Conservation (phyloP, 768 basidiomycete genomes). For the Auriscalpium orientale region DNA sequence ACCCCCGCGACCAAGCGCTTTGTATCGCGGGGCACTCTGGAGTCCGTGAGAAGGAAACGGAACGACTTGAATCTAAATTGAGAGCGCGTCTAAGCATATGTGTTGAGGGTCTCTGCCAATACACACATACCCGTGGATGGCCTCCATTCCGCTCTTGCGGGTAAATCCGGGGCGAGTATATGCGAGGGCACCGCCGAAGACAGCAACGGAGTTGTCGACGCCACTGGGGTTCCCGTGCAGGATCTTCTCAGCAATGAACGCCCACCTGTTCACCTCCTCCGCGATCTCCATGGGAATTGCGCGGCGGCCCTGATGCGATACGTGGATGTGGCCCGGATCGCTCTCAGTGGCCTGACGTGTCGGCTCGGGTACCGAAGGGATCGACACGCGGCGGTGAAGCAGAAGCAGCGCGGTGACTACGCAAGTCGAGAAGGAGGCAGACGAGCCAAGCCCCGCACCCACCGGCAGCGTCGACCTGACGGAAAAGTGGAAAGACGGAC, state of each 20-base stretch:
- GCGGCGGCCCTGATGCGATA: constrained; percentile 58
- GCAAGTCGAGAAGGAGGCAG: constrained; percentile 91
- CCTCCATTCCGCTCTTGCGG: constrained; percentile 75
- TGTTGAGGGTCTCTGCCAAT: neutral
- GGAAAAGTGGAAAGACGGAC: constrained; percentile 72
- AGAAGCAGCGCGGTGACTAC: constrained; percentile 74
- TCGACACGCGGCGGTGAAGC: constrained; percentile 57
- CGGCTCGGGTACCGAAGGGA: constrained; percentile 44
- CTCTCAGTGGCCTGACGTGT: constrained; percentile 24
- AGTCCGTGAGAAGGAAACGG: constrained; percentile 86
- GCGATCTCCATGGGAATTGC: constrained; percentile 58
- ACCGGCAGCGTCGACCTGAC: constrained; percentile 87
- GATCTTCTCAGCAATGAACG: constrained; percentile 93
- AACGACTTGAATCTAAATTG: constrained; percentile 76
- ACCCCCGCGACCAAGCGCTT: constrained; percentile 93
- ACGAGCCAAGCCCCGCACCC: constrained; percentile 93
- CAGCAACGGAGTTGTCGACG: constrained; percentile 91
- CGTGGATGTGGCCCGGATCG: constrained; percentile 47
- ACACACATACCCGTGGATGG: constrained; percentile 63
- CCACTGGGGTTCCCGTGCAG: constrained; percentile 96
- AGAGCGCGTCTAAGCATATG: constrained; percentile 1
- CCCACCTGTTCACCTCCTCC: constrained; percentile 85
- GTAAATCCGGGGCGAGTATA: constrained; percentile 80
- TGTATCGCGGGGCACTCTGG: constrained; percentile 88
- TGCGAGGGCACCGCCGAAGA: constrained; percentile 86